Percentiles rank a stretch among this genome's conserved stretches.
phyloP scores from a whole-genome alignment of 2,329 filamentous ascomycete species.

The Xylaria sp. region DNA sequence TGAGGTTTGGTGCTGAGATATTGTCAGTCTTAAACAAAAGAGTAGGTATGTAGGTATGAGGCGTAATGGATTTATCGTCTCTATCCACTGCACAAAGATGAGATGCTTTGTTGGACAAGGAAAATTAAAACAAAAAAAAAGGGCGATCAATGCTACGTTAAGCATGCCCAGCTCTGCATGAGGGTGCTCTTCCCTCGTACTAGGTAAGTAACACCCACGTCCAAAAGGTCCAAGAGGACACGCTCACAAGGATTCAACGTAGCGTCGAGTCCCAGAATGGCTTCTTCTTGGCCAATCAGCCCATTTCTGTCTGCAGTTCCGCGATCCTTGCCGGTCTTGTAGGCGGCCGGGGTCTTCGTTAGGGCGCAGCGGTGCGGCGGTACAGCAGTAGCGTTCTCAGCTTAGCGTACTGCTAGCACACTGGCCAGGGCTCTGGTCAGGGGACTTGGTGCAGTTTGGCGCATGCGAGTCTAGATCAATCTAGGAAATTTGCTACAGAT shows the following conservation, averaged over 20 bases:
- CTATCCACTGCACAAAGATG: constrained; percentile 3
- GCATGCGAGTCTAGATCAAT: constrained; percentile 34
- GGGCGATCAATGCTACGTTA: not conserved
- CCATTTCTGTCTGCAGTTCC: not conserved
- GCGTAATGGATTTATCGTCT: not conserved
- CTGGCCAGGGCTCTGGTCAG: constrained; percentile 9
- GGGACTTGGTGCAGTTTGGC: constrained; percentile 14
- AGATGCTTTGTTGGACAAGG: not conserved
- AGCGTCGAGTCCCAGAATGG: not conserved
- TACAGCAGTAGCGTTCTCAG: not conserved
- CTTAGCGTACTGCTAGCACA: not conserved
- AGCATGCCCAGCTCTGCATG: not conserved
- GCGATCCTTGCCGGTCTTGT: constrained; percentile 11
- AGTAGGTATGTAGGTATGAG: too few species aligned
- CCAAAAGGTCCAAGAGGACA: not conserved
- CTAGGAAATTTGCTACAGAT: constrained; percentile 23
- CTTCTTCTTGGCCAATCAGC: constrained; percentile 3
- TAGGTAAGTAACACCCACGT: not conserved
- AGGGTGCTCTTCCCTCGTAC: not conserved
- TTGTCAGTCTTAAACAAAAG: too few species aligned
- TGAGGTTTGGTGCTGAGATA: too few species aligned
- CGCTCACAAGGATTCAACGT: not conserved
- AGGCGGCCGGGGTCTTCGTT: constrained; percentile 8
- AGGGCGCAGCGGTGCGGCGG: not conserved
- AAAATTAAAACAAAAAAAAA: not conserved